Conservation (phyloP, 257 asterid genomes). For the Plantago elongata region DNA sequence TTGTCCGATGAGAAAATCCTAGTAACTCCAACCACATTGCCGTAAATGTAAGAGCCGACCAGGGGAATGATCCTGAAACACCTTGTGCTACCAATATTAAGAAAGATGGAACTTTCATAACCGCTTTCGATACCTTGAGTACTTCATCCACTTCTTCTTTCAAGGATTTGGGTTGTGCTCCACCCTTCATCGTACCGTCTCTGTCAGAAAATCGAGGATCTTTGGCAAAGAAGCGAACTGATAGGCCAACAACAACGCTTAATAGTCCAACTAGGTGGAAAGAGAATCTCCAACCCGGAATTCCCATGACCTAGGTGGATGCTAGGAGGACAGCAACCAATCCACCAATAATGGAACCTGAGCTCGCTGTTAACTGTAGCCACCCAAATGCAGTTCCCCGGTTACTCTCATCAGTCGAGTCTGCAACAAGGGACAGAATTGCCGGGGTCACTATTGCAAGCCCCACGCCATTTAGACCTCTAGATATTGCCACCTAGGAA, state of each 20-base stretch:
- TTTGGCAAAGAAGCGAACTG: constrained; percentile 52
- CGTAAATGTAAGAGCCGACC: constrained; percentile 66
- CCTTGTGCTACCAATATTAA: constrained; percentile 72
- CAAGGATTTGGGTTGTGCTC: no score
- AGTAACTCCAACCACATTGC: constrained; percentile 76
- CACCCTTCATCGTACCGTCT: constrained; percentile 27
- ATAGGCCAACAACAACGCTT: constrained; percentile 58
- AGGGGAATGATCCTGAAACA: constrained; percentile 66
- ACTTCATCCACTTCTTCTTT: no score
- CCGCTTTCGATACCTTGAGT: no score
- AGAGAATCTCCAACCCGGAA: constrained; percentile 83
- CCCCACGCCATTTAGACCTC: constrained; percentile 60
- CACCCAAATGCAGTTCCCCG: constrained; percentile 95
- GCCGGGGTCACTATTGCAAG: constrained; percentile 84
- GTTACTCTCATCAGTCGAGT: constrained; percentile 61
- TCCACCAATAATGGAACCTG: constrained; percentile 74
- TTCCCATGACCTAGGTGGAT: constrained; percentile 57
- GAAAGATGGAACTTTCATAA: constrained; percentile 45
- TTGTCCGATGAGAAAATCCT: constrained; percentile 8
- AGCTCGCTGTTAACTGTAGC: constrained; percentile 61
- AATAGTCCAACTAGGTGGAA: constrained; percentile 62
- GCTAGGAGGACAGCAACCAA: constrained; percentile 55
- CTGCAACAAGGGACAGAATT: constrained; percentile 79
- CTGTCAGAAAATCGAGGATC: constrained; percentile 53
- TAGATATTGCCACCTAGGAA: no score